Evolutionary conservation across 352 stramenopile species (phyloP), one percentile per base, ranked within the genome.

Genomic region (Phytopythium ostracodes): DNA sequence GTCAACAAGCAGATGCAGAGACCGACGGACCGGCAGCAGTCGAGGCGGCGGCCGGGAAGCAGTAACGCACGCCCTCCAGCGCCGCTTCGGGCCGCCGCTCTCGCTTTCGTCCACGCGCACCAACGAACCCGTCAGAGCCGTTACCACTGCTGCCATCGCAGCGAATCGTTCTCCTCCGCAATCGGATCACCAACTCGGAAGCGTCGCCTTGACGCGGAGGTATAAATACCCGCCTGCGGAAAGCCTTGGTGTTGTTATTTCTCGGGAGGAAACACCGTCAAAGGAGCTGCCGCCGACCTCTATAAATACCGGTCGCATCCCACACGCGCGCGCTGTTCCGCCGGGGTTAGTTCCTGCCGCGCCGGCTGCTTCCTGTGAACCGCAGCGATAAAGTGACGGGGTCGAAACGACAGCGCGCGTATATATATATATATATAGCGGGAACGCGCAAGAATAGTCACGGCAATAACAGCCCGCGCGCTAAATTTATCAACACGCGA

Each of bases 381-480:
- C 7, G 22, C 14, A 12, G 24, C 9, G 17, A 14, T 53, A 10
- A 38, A 54, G 47, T 54, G 47, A 54, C 47, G 27, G 8, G 15
- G 14, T 24, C 47, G 47, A 54, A 54, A 54, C 47, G 25, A 36
- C 47, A 54, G 27, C 47, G 25, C 6, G 7, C 24, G 17, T 12
- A 0, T n/a, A n/a, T n/a, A 17, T 20, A 2, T 0, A 2, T 38
- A 38, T 25, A 36, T 17, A 54, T 54, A 35, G 1, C 15, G 25
- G 9, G 47, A 54, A 36, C 25, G 25, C 47, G 47, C 47, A 54
- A 54, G 47, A 54, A 54, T 54, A 54, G 47, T 8, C 15, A 24
- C 24, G 27, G 27, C 25, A 31, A 54, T 31, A 54, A 54, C 47
- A 31, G 24, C 47, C 47, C 47, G 27, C 25, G 25, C 6, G 47